Conservation (phyloP, 2,329 filamentous ascomycete genomes). For the Simplicillium aogashimaense region DNA sequence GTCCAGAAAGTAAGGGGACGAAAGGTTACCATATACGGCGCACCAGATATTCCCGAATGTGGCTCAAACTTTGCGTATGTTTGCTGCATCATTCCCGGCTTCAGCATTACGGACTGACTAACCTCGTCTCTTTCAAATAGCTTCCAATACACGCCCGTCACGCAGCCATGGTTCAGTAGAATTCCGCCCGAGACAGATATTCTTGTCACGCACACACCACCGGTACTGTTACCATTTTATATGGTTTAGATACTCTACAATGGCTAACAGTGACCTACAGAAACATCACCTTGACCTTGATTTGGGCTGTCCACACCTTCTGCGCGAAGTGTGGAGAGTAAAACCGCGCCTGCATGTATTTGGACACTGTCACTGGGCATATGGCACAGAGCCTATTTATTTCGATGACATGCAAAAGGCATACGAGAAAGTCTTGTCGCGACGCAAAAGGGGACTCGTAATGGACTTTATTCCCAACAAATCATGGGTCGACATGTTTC, state of each 20-base stretch:
- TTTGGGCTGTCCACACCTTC: conserved; percentile 60
- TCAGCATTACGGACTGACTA: not conserved
- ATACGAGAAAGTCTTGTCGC: conserved; percentile 56
- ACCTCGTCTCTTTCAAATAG: conserved; percentile 18
- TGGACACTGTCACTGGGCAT: conserved; percentile 72
- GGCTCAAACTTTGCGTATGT: conserved; percentile 57
- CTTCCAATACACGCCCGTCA: conserved; percentile 61
- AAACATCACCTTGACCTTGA: conserved; percentile 60
- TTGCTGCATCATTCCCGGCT: not conserved
- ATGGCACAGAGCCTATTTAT: conserved; percentile 58
- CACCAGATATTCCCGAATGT: conserved; percentile 68
- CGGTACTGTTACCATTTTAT: conserved; percentile 28
- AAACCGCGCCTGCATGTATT: conserved; percentile 72
- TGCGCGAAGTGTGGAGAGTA: conserved; percentile 64
- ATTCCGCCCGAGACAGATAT: conserved; percentile 67
- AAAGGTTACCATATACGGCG: conserved; percentile 60
- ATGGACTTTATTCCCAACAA: conserved; percentile 34
- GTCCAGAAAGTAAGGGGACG: conserved; percentile 52
- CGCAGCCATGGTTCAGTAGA: conserved; percentile 62
- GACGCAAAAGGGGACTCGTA: conserved; percentile 29
- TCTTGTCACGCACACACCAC: conserved; percentile 73
- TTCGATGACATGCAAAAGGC: conserved; percentile 66
- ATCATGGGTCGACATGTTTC: conserved; percentile 35
- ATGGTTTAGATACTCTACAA: not conserved
- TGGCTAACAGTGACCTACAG: conserved; percentile 16